Conservation (phyloP, 805 yeast species). For the Pichia paraexigua region DNA sequence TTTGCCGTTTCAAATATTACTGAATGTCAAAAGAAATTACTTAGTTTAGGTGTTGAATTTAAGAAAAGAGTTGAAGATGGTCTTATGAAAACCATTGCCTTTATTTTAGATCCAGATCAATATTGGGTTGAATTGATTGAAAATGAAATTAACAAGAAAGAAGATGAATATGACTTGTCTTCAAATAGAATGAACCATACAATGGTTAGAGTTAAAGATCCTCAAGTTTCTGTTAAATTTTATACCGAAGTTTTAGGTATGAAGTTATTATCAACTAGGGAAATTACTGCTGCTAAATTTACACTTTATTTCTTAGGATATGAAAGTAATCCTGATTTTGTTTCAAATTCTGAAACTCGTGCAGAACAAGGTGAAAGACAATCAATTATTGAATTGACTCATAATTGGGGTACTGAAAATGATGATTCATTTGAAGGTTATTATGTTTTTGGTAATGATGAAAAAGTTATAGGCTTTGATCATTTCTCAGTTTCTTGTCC, state of each 20-base stretch:
- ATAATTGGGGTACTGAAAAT: slow-evolving; percentile 90
- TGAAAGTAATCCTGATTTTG: slow-evolving; percentile 36
- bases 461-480: slow-evolving; percentile 70
- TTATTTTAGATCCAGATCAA: slow-evolving; percentile 91
- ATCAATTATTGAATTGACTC: slow-evolving; percentile 81
- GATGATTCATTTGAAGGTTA: slow-evolving; percentile 66
- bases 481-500: slow-evolving; percentile 71
- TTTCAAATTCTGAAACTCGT: slow-evolving; percentile 34
- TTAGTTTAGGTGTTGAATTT: slow-evolving; percentile 59
- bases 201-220: slow-evolving; percentile 90
- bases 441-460: slow-evolving; percentile 65
- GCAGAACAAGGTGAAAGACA: slow-evolving; percentile 39
- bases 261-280: slow-evolving; percentile 53
- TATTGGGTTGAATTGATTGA: slow-evolving; percentile 92
- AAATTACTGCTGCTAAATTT: slow-evolving; percentile 65
- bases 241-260: slow-evolving; percentile 77
- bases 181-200: slow-evolving; percentile 69
- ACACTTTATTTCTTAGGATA: slow-evolving; percentile 82
- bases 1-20: slow-evolving; percentile 75
- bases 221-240: slow-evolving; percentile 63
- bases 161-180: slow-evolving; percentile 31
- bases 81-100: slow-evolving; percentile 87
- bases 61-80: slow-evolving; percentile 85
- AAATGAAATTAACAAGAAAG: slow-evolving; percentile 37
- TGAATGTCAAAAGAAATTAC: slow-evolving; percentile 49